Evolutionary conservation across 2,329 filamentous ascomycete genomes (phyloP), one percentile per base, ranked within the genome.

Genomic region (Geosmithia morbida): DNA sequence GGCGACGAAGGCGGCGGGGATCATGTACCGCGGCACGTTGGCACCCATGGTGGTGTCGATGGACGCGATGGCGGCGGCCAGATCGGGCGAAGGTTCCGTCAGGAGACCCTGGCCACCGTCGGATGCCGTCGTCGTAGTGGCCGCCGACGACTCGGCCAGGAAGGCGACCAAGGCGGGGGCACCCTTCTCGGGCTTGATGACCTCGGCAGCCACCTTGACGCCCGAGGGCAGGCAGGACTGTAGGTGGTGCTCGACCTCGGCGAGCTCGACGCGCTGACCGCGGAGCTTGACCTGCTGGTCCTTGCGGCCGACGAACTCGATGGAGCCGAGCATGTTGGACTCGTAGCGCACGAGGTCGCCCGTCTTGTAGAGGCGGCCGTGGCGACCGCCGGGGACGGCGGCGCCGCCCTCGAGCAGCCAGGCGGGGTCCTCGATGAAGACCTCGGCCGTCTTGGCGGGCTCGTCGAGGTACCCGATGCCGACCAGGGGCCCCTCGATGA

Each of bases 221-320:
- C 62, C 62, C 0, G 58, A 48, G 1, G 70, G 68, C 30, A 75
- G 57, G 20, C 66, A 65, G n/a, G 62, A 59, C 13, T 63, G 61
- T 48, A 74, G 65, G 50, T 74, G 66, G 48, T 70, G 67, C 52
- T 74, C 72, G 7, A 75, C 71, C 52, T 75, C 71, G 1, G 68
- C 67, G 18, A 80, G 66, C 60, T 81, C 84, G 46, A 83, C 72
- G 48, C 81, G 66, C 52, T 77, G 81, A 22, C 84, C 85, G 11
- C 72, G 68, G 26, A 85, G 63, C 61, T 86, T 85, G 48, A 83
- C 74, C 58, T 81, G 80, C n/a, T 73, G 73, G 54, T 85, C 81
- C 53, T 79, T 81, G 45, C 82, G 70, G 16, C 79, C 79, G 40
- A 81, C 65, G 50, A 77, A 80, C 8, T 71, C 60, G 40, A 81